These are phyloP conservation scores for Talaromyces sp. DNA, from an alignment of 2,329 filamentous ascomycete species.

Conservation along the genomic window DNA sequence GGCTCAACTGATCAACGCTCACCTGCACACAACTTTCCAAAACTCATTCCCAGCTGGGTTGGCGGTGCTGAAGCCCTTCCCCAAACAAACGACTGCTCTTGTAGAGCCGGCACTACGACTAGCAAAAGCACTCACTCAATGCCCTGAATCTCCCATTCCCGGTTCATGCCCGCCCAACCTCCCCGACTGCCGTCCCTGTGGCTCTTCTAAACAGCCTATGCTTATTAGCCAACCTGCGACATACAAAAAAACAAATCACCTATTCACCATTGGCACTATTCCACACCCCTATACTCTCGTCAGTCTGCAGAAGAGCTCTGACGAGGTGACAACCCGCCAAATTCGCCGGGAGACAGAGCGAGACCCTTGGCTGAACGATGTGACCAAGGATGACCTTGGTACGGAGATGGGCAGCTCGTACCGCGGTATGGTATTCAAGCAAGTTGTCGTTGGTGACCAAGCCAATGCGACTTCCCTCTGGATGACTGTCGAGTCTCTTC, in stretches of 20 bases:
- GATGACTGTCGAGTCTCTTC: conserved; percentile 71
- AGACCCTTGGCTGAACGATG: conserved; percentile 74
- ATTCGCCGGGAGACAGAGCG: conserved; percentile 70
- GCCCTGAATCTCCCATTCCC: conserved; percentile 72
- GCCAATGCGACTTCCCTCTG: conserved; percentile 71
- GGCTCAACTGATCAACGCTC: conserved; percentile 76
- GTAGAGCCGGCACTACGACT: conserved; percentile 71
- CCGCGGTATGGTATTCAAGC: conserved; percentile 76
- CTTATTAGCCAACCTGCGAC: conserved; percentile 66
- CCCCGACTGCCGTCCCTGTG: conserved; percentile 73
- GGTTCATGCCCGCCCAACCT: conserved; percentile 82
- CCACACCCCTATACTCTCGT: conserved; percentile 89
- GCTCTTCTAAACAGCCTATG: conserved; percentile 61
- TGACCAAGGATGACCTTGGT: conserved; percentile 68
- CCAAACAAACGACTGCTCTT: conserved; percentile 73
- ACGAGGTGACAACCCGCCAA: conserved; percentile 64
- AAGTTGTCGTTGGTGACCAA: conserved; percentile 72
- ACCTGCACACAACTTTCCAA: conserved; percentile 85
- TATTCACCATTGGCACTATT: conserved; percentile 83
- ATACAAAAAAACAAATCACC: conserved; percentile 70
- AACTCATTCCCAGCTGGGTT: conserved; percentile 76
- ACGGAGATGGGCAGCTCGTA: conserved; percentile 63
- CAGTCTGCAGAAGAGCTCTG: conserved; percentile 63
- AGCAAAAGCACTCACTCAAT: conserved; percentile 74
- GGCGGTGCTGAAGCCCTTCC: conserved; percentile 76